Base-by-base conservation (phyloP, 192 early-diverging fungal genomes). In the Gryganskiella cystojenkinii region DNA sequence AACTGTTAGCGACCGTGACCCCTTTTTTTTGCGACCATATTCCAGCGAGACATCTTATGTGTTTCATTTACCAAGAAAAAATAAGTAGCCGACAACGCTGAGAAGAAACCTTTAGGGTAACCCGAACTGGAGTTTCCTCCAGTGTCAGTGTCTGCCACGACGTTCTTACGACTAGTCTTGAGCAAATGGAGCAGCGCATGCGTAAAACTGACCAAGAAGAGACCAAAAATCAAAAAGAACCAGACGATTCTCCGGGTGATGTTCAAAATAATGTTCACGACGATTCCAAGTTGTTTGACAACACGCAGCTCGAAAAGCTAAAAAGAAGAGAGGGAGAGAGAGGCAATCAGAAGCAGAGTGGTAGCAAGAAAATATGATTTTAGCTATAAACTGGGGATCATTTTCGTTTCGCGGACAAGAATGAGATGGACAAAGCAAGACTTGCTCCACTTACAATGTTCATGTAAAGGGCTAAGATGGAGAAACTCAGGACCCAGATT, bases 301-400 rank as follows among this genome's bases (percentile, higher is more conserved):
- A 67, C 66, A 4, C 74, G 60, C n/a, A 78, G 46, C 27, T 78
- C 74, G 20, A 78, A 78, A 11, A 78, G 27, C 74, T 78, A 63
- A 15, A 25, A 24, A 4, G 37, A 45, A n/a, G 33, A 24, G 15
- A 50, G 24, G 2, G n/a, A 4, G 11, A 17, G 11, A 45, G 44
- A 11, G 19, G 14, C 44, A 45, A 17, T 11, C 44, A 3, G 19
- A 11, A 17, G 44, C 1, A 19, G 44, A 17, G 44, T 45, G 14
- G 19, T 0, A 1, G 5, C n/a, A n/a, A n/a, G n/a, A 63, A 30
- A 55, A 30, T 30, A 4, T 55, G 28, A 31, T 13, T 25, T 8
- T 55, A 30, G 53, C 25, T 4, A 30, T 56, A 53, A 53, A 10
- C 37, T 37, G 22, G n/a, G 1, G 2, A 47, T 27, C 33, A 20